Evolutionary conservation across 1,284 basidiomycete genomes (phyloP), one percentile per base, ranked within the genome.

Genomic region (Ustanciosporium gigantosporum): DNA sequence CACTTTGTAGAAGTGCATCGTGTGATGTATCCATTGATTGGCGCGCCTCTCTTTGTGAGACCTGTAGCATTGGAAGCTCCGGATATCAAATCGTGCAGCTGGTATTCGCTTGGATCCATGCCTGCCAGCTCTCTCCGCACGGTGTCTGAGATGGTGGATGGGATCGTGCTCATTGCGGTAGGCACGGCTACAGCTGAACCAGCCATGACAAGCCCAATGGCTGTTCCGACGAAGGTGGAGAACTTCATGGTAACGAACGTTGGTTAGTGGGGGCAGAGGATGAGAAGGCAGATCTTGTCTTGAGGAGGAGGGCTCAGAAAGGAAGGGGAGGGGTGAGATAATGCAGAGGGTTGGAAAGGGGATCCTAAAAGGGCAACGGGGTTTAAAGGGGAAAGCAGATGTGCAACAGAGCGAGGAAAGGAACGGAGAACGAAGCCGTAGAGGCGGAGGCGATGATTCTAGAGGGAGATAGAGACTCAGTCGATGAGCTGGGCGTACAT

Each of bases 151-250:
- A 62, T 56, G 35, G 46, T 42, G 41, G 50, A 20, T 3, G 59
- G 59, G 42, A 62, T 56, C 9, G 19, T 22, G 52, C 45, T 48
- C 47, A 51, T 48, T 8, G 31, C 41, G 20, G 52, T 62, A 5
- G 59, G 59, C 13, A 46, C 40, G 22, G 59, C 59, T 7, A 34
- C 27, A 34, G 29, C 40, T 13, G 47, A 31, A 6, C 31, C n/a
- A 36, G 55, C 13, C 29, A 56, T 20, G 31, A 45, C 35, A n/a
- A 48, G 36, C 22, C 37, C 15, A 15, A 56, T 29, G 11, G 45
- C 52, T 6, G 40, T 45, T 25, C 52, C 52, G 32, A 56, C 31
- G 23, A 62, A 13, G 17, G 52, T 37, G n/a, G 45, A 25, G 42
- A 62, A 56, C 13, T 51, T 52, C 59, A 62, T 62, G n/a, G 9